These are phyloP conservation scores for Microsporum canis DNA, from an alignment of 2,329 filamentous ascomycete species.

Conservation along the genomic window DNA sequence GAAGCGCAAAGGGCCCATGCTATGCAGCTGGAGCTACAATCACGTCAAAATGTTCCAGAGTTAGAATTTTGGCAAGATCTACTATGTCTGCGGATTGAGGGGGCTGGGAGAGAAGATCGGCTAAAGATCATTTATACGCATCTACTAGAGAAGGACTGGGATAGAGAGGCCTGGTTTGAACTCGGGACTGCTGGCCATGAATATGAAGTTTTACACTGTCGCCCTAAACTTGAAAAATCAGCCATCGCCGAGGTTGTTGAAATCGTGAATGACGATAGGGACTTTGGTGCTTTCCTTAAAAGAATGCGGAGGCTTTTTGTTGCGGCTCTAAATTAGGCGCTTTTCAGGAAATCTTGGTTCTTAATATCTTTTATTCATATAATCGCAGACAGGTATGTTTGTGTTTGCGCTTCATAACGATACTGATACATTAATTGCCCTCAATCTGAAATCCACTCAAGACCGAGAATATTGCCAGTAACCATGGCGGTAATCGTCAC, in stretches of 20 bases:
- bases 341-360: not conserved
- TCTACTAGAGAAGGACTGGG: constrained; percentile 76
- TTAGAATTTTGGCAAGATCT: constrained; percentile 93
- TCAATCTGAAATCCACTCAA: not conserved
- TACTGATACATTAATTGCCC: not conserved
- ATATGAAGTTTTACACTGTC: constrained; percentile 70
- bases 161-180: constrained; percentile 87
- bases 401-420: not conserved
- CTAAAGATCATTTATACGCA: constrained; percentile 85
- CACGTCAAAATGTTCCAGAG: constrained; percentile 82
- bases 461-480: not conserved
- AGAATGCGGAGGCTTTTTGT: constrained; percentile 52
- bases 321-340: constrained; percentile 39
- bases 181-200: constrained; percentile 68
- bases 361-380: not conserved
- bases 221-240: constrained; percentile 52
- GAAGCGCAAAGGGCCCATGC: constrained; percentile 43
- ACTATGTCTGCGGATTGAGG: constrained; percentile 79
- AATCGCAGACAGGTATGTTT: not conserved
- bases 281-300: constrained; percentile 51
- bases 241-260: constrained; percentile 46
- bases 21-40: constrained; percentile 67
- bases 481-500: not conserved
- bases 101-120: constrained; percentile 69
- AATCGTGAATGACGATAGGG: constrained; percentile 48